A percentile compares a stretch with the other conserved stretches of the same genome.
These are phyloP conservation scores for Simmondsia chinensis DNA, from an alignment of 148 eudicot genomes.

Conservation along the genomic window DNA sequence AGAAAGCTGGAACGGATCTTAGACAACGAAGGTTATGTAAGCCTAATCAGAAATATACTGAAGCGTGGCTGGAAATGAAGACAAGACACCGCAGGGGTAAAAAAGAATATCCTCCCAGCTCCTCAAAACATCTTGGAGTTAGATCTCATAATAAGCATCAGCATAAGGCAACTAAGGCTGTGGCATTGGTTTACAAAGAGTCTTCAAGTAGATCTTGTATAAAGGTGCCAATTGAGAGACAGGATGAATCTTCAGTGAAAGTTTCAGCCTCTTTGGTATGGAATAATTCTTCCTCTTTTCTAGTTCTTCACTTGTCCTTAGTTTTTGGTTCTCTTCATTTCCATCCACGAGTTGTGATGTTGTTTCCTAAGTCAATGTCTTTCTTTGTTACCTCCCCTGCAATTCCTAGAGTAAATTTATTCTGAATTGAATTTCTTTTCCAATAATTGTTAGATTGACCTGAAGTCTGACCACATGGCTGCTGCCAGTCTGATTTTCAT, in stretches of 20 bases:
- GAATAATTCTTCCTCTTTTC: neutral
- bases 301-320: neutral
- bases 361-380: neutral
- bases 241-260: conserved; percentile 9
- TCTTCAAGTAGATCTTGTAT: conserved; percentile 13
- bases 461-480: no score
- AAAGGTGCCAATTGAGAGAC: conserved; percentile 25
- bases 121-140: conserved; percentile 17
- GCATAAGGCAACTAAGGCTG: conserved; percentile 7
- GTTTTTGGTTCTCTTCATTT: neutral
- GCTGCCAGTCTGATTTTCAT: no score
- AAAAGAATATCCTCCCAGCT: conserved; percentile 16
- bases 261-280: conserved; percentile 12
- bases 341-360: neutral
- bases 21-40: conserved; percentile 38
- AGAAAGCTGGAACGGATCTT: conserved; percentile 11
- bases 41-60: conserved; percentile 41
- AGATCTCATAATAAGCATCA: conserved; percentile 22
- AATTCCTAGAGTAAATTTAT: no score
- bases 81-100: conserved; percentile 17
- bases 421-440: no score
- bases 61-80: conserved; percentile 22
- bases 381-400: neutral
- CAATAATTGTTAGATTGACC: no score
- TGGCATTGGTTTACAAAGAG: conserved; percentile 9